Evolutionary conservation across 495 filamentous ascomycete genomes (phyloP).

Genomic region (Chaetomidium leptoderma): DNA sequence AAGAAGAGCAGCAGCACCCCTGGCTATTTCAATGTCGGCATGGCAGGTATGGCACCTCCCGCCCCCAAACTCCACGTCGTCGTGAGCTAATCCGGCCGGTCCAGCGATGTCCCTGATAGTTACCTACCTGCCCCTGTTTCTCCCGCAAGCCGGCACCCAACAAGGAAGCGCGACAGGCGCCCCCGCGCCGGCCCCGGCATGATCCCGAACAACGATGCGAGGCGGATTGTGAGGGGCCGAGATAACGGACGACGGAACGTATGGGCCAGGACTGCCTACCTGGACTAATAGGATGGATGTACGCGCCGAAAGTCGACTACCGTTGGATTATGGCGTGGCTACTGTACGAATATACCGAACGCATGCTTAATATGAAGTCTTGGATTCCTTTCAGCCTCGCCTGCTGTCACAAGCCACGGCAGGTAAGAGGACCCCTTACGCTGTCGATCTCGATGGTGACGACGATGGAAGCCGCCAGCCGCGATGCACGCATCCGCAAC

Average conservation of each 20-base stretch:
- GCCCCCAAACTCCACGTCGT: neutral
- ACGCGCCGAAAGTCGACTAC: neutral
- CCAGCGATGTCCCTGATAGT: constrained; percentile 75
- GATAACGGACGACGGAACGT: neutral
- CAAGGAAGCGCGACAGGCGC: constrained; percentile 37
- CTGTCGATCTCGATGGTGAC: too few relatives aligned
- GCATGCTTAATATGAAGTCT: neutral
- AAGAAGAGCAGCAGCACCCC: constrained; percentile 64
- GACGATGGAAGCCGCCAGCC: too few relatives aligned
- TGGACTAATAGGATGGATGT: neutral
- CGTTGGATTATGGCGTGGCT: neutral
- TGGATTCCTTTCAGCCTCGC: too few relatives aligned
- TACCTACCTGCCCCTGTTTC: constrained; percentile 79
- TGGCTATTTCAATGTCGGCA: constrained; percentile 77
- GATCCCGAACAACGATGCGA: neutral
- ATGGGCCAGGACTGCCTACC: neutral
- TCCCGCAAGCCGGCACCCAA: constrained; percentile 50
- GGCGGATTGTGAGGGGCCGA: neutral
- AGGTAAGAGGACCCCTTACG: too few relatives aligned
- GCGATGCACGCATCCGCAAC: neutral
- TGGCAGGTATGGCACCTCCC: constrained; percentile 66
- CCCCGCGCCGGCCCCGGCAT: constrained; percentile 40
- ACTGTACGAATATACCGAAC: constrained; percentile 12
- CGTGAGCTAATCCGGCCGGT: constrained; percentile 14
- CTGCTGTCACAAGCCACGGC: too few relatives aligned